Base-by-base conservation (phyloP, 2,329 filamentous ascomycete species). In the Colletotrichum sp. region DNA sequence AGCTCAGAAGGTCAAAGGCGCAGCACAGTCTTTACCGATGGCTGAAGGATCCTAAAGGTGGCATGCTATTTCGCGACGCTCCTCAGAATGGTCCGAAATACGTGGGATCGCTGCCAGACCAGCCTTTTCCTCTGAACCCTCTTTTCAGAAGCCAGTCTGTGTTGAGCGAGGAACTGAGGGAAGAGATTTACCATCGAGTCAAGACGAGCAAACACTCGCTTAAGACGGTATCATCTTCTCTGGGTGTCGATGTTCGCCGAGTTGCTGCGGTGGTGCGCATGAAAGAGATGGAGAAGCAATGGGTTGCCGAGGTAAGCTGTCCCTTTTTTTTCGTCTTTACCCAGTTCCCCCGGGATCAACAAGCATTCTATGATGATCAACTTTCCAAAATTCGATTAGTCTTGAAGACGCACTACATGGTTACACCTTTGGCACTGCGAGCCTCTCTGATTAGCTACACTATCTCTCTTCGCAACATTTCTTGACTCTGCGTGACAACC, bases 361-460 rank as follows among this genome's bases (percentile, higher is more conserved):
- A 15, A 55, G 70, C 70, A 71, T 81, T 80, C 77, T 68, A 85
- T 92, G 90, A 92, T 92, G 90, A 91, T 84, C 81, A 80, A 82
- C 84, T 86, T 95, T 90, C 89, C 87, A 91, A 90, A 91, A 92
- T 93, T 94, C 96, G 96, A 98, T 98, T 98, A 98, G 96, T 98
- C 96, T 98, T 97, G 90, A 98, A 98, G 96, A 98, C 96, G 93
- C 85, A 88, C 75, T 84, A 92, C 89, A 93, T 97, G 95, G 95
- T 98, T 96, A 96, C 89, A 94, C 90, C 91, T 88, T 88, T 91
- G 91, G 90, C 90, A 91, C 93, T 93, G 89, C 91, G 89, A 92
- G 89, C 91, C 91, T 93, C 91, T 93, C 93, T 95, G 93, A 95
- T 75, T 73, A 77, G 55, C 76, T 76, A 56, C 71, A 32, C 21